Evolutionary conservation across 75 land plant species (phyloP), one percentile per base, ranked within the genome.

Genomic region (Pinus taeda): DNA sequence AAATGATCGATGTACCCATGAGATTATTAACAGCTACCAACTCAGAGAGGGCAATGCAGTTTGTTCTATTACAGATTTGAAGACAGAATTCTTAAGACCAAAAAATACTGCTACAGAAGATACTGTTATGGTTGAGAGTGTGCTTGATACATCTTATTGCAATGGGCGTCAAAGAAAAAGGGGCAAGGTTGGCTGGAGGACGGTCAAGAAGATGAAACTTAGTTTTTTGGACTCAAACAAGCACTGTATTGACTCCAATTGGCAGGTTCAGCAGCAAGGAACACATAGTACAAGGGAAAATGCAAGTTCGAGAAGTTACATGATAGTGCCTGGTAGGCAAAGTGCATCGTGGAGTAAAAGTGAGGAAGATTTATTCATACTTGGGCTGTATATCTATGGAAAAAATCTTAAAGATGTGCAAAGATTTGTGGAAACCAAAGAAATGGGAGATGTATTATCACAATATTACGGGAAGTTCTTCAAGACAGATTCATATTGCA

Each of bases 381-480:
- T 92, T 36, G 94, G 94, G 71, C 83, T 92, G 24, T 90, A 92
- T 73, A 79, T 90, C 21, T 92, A 90, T 76, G 88, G 88, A 22
- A 92, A 90, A 70, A 80, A 92, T 64, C 64, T 92, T 70, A 22
- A 57, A n/a, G 81, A 49, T 26, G 78, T 92, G 49, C 73, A 76
- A 30, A 85, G 71, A 67, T 86, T 92, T 66, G 26, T 90, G 3
- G 92, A 79, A 36, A 74, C 53, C 36, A 88, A 81, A 73, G 77
- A 60, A 15, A 84, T 90, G 85, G 87, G 83, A 9, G 85, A 86
- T 26, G 73, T 92, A 7, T 26, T 85, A 13, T 81, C 79, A 13
- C 88, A 80, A 67, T 92, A 92, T 61, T 92, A 92, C 66, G 88
- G 95, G n/a, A 62, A 79, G 11, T 93, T 93, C 74, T 88, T 83